Conservation (phyloP, 495 filamentous ascomycete genomes). For the Ramalina intermedia region DNA sequence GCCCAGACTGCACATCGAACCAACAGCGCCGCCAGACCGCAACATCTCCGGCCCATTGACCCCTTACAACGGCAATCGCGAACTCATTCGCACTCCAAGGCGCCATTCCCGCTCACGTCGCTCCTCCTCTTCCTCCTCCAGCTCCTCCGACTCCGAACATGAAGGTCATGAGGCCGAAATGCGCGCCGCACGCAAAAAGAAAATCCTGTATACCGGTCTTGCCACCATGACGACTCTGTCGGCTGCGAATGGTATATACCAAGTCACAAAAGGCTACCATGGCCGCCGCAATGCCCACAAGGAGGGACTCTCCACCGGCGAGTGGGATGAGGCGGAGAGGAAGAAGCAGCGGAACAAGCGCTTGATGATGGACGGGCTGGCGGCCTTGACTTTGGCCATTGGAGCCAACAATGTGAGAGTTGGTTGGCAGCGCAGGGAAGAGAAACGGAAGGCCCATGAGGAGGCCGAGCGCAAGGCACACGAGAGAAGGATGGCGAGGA, state of each 20-base stretch:
- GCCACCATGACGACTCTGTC: conserved; percentile 11
- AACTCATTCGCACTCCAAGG: too few relatives aligned
- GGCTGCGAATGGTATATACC: conserved; percentile 11
- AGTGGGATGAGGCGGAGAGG: conserved; percentile 1
- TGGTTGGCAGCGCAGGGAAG: conserved; percentile 10
- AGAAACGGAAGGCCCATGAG: neutral
- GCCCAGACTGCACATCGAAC: too few relatives aligned
- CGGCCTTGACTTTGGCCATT: conserved; percentile 8
- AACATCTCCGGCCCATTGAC: too few relatives aligned
- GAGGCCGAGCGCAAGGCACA: too few relatives aligned
- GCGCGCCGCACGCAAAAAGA: conserved; percentile 4
- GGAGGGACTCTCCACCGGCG: conserved; percentile 3
- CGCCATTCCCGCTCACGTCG: too few relatives aligned
- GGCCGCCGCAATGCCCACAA: neutral
- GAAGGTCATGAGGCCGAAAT: neutral
- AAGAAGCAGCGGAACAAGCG: conserved; percentile 3
- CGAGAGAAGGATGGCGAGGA: too few relatives aligned
- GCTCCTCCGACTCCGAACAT: neutral
- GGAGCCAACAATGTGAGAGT: conserved; percentile 8
- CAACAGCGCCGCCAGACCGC: too few relatives aligned
- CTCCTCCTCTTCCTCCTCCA: neutral
- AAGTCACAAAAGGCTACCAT: conserved; percentile 10
- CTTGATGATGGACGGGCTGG: conserved; percentile 7
- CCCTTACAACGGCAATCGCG: too few relatives aligned
- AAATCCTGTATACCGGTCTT: conserved; percentile 8